Evolutionary conservation across 768 basidiomycete genomes (phyloP).

Genomic region (Lepiota venenata): DNA sequence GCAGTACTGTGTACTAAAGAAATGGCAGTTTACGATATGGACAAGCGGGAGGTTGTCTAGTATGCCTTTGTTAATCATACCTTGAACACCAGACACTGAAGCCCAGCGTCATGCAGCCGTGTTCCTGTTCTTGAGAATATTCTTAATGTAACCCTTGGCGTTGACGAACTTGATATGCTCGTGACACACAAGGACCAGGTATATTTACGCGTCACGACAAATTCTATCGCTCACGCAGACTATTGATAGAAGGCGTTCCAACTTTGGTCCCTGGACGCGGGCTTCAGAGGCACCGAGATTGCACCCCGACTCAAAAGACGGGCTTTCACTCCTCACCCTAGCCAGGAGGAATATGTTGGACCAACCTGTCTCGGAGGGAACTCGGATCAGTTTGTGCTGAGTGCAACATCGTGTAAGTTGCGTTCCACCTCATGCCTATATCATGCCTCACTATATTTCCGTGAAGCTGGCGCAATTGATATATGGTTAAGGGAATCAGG

Average conservation of each 20-base stretch:
- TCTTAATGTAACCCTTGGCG: neutral
- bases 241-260: conserved; percentile 4
- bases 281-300: conserved; percentile 6
- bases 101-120: neutral
- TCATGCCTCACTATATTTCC: neutral
- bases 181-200: conserved; percentile 9
- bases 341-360: neutral
- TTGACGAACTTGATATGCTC: conserved; percentile 9
- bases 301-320: conserved; percentile 5
- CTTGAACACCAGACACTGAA: neutral
- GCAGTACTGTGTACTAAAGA: neutral
- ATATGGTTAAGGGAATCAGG: conserved; percentile 8
- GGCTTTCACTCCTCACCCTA: neutral
- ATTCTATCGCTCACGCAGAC: neutral
- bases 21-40: conserved; percentile 7
- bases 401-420: conserved; percentile 2
- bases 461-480: conserved; percentile 3
- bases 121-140: conserved; percentile 9
- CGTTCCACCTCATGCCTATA: neutral
- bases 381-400: conserved; percentile 5
- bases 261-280: conserved; percentile 7
- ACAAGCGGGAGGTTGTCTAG: conserved; percentile 3
- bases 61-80: neutral
- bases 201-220: neutral
- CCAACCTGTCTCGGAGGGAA: conserved; percentile 4